Conservation (phyloP, 257 asterid species). For the Solanum etuberosum region DNA sequence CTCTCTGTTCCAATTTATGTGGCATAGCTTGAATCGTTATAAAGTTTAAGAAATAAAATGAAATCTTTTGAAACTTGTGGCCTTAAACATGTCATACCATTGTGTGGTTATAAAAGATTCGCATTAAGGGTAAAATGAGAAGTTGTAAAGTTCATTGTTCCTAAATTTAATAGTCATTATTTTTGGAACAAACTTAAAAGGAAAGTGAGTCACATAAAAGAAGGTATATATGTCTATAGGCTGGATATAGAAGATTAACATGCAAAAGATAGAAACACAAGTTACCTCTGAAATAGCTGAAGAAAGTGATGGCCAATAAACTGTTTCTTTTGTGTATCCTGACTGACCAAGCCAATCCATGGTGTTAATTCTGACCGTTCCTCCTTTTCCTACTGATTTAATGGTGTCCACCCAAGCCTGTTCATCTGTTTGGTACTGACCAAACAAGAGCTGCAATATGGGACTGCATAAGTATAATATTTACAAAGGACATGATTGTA, state of each 20-base stretch:
- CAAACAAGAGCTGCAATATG: conserved; percentile 52
- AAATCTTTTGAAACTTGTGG: not conserved
- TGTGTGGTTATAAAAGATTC: not conserved
- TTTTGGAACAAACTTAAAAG: not conserved
- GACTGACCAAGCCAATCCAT: conserved; percentile 98
- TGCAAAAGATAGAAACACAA: not conserved
- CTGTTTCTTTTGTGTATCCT: conserved; percentile 38
- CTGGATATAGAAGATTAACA: not conserved
- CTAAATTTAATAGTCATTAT: not conserved
- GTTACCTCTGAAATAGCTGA: conserved; percentile 74
- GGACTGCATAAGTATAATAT: conserved; percentile 3
- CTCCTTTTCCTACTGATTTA: conserved; percentile 53
- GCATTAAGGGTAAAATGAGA: not conserved
- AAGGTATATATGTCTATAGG: not conserved
- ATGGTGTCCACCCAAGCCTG: conserved; percentile 88
- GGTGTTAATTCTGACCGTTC: conserved; percentile 56
- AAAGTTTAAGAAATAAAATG: not conserved
- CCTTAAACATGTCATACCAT: not conserved
- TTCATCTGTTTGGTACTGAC: conserved; percentile 57
- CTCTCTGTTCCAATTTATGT: not conserved
- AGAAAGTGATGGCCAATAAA: conserved; percentile 72
- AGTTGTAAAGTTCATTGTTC: not conserved
- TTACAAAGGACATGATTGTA: not conserved
- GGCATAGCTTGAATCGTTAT: not conserved
- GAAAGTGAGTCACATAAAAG: not conserved